A percentile compares a stretch with the other conserved stretches of the same genome.
Conservation (phyloP, 2,329 filamentous ascomycete genomes). For the Botrytis pseudocinerea region DNA sequence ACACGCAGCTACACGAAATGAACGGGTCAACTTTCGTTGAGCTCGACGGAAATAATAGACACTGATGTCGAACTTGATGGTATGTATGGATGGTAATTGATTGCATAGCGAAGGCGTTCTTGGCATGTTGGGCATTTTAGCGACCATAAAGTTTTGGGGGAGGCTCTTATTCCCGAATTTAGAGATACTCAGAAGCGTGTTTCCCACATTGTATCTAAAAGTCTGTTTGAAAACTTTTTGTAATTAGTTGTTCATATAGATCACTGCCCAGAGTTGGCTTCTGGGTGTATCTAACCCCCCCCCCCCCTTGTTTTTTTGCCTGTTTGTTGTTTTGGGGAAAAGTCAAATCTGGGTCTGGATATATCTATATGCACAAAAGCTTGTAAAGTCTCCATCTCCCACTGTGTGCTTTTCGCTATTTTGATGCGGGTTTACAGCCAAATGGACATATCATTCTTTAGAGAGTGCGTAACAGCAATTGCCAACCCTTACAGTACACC, state of each 20-base stretch:
- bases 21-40: not conserved
- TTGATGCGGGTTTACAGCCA: not conserved
- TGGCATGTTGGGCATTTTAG: not conserved
- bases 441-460: not conserved
- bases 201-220: no score
- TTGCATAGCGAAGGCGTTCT: not conserved
- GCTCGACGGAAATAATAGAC: not conserved
- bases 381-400: no score
- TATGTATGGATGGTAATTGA: not conserved
- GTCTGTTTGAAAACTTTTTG: no score
- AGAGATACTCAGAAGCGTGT: not conserved
- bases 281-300: not conserved
- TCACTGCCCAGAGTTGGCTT: not conserved
- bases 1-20: not conserved
- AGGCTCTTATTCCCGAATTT: no score
- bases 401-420: not conserved
- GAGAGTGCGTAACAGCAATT: not conserved
- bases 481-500: not conserved
- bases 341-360: not conserved
- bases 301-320: not conserved
- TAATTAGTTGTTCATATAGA: not conserved
- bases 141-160: not conserved
- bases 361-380: not conserved
- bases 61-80: not conserved
- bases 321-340: accelerated